Evolutionary conservation across 257 asterid genomes (phyloP).

Genomic region (Sherardia arvensis): DNA sequence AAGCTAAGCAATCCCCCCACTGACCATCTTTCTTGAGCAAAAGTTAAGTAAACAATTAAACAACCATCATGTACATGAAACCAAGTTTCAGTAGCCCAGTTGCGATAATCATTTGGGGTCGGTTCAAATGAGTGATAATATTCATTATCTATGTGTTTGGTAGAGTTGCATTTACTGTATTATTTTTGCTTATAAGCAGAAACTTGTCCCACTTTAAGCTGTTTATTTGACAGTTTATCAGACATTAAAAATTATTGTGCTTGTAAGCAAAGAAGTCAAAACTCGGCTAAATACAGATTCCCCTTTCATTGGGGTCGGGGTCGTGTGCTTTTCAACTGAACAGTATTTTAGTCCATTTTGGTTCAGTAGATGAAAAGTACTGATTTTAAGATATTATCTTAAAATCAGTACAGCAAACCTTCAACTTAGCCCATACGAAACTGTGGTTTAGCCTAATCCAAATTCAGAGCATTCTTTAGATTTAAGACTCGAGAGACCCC

Average conservation of each 20-base stretch:
- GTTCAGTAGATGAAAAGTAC: neutral
- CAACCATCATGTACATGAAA: conserved; percentile 3
- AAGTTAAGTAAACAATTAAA: neutral
- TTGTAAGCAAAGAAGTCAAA: no score
- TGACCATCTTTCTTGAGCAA: neutral
- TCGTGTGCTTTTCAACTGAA: neutral
- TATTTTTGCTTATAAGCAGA: no score
- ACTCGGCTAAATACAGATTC: no score
- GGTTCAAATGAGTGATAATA: neutral
- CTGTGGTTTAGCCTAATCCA: neutral
- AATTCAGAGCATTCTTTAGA: neutral
- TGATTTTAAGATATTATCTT: no score
- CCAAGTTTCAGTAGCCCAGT: neutral
- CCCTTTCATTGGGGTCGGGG: no score
- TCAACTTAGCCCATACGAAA: neutral
- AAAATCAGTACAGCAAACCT: neutral
- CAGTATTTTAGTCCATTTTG: neutral
- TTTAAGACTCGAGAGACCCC: neutral
- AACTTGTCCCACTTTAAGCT: no score
- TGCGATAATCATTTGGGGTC: neutral
- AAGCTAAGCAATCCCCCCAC: conserved; percentile 29
- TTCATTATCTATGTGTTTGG: no score
- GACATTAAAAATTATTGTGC: no score
- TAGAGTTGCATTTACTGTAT: no score
- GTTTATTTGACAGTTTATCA: no score